phyloP scores from a whole-genome alignment of 345 rosid species.

The Raphanus raphanistrum region DNA sequence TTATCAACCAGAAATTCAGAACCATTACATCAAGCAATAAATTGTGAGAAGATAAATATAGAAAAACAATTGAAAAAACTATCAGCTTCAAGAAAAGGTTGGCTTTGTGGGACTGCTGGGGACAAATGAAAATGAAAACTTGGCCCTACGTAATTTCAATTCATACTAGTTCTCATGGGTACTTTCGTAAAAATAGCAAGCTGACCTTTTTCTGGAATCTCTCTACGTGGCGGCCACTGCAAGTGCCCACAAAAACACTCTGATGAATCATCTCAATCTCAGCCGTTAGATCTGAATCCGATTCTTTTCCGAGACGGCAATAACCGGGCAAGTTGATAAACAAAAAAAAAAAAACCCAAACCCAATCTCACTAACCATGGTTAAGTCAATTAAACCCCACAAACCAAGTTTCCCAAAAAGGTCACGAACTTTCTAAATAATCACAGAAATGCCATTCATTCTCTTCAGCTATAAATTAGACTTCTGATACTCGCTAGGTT shows the following conservation, averaged over 20 bases:
- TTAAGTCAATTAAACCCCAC: constrained; percentile 28
- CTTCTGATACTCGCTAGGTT: constrained; percentile 66
- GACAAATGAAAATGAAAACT: background rate
- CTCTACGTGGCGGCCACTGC: constrained; percentile 45
- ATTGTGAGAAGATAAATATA: background rate
- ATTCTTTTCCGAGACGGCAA: constrained; percentile 32
- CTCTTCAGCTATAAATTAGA: constrained; percentile 46
- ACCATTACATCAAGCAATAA: background rate
- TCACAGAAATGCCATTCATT: constrained; percentile 24
- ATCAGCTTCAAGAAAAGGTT: constrained; percentile 9
- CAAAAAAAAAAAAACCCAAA: background rate
- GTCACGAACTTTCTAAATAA: background rate
- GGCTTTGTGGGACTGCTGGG: constrained; percentile 3
- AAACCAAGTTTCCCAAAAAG: background rate
- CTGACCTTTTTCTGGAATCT: constrained; percentile 42
- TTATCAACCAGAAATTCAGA: background rate
- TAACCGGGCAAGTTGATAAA: constrained; percentile 31
- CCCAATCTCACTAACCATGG: constrained; percentile 32
- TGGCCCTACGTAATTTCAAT: background rate
- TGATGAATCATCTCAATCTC: constrained; percentile 14
- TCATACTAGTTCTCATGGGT: background rate
- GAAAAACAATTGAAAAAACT: background rate
- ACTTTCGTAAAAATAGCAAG: background rate
- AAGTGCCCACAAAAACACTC: constrained; percentile 33
- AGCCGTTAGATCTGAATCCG: constrained; percentile 52